phyloP scores from a whole-genome alignment of 371 early-diverging fungal genomes.

The Lichtheimia corymbifera region DNA sequence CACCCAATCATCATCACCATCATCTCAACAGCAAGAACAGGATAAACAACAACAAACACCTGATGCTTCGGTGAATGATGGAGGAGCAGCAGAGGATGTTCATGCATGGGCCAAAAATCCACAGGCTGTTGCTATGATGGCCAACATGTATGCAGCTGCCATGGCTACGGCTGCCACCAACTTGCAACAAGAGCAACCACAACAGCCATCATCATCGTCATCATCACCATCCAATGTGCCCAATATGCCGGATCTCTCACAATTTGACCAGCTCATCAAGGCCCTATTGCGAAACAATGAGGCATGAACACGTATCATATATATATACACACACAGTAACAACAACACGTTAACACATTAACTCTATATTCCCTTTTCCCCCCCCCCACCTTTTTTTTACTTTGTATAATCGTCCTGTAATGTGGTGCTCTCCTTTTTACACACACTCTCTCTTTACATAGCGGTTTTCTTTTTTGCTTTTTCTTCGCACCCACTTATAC shows the following conservation, averaged over 20 bases:
- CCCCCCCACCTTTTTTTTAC: too few relatives aligned
- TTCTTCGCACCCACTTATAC: too few relatives aligned
- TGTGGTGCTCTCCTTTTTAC: background rate
- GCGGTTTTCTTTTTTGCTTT: too few relatives aligned
- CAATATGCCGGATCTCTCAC: conserved; percentile 18
- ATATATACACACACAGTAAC: background rate
- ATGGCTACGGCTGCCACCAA: conserved; percentile 18
- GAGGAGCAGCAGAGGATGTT: background rate
- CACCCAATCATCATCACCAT: background rate
- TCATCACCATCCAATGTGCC: conserved; percentile 8
- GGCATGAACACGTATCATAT: background rate
- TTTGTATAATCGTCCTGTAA: background rate
- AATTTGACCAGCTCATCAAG: conserved; percentile 23
- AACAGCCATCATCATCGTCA: background rate
- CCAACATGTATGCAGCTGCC: conserved; percentile 28
- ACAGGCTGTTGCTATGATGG: conserved; percentile 28
- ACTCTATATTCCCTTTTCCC: background rate
- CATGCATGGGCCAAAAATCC: conserved; percentile 18
- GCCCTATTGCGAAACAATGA: conserved; percentile 13
- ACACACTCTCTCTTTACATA: background rate
- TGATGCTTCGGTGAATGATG: conserved; percentile 2
- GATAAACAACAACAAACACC: background rate
- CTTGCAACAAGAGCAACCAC: conserved; percentile 9
- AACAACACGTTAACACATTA: background rate
- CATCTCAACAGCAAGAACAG: background rate